Evolutionary conservation across 495 filamentous ascomycete genomes (phyloP).

Genomic region (Daldinia childiae): DNA sequence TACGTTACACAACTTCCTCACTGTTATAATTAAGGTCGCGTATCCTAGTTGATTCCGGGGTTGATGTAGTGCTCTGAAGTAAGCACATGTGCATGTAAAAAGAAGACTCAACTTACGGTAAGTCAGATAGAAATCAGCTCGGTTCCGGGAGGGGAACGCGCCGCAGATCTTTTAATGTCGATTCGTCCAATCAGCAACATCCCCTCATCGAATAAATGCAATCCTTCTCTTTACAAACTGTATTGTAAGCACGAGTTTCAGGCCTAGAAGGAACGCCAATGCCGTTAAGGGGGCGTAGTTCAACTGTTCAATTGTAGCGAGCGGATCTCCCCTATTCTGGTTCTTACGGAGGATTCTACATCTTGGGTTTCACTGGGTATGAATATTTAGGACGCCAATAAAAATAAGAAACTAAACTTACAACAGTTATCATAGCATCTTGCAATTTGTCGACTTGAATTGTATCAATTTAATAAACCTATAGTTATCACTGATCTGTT

Average conservation of each 20-base stretch:
- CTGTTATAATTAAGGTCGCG: slow-evolving; percentile 6
- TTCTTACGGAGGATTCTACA: slow-evolving; percentile 24
- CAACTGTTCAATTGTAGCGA: slow-evolving; percentile 20
- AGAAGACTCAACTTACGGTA: not conserved
- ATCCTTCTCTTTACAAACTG: slow-evolving; percentile 29
- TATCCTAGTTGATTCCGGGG: slow-evolving; percentile 22
- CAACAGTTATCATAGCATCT: slow-evolving; percentile 15
- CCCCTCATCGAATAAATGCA: slow-evolving; percentile 7
- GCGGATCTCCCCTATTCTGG: slow-evolving; percentile 19
- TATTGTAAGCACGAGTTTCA: slow-evolving; percentile 32
- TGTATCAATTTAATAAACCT: slow-evolving; percentile 10
- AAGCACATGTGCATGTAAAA: slow-evolving; percentile 9
- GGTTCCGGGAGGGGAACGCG: slow-evolving; percentile 19
- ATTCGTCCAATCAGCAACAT: slow-evolving; percentile 23
- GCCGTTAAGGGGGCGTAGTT: slow-evolving; percentile 26
- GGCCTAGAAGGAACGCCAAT: slow-evolving; percentile 26
- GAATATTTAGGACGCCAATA: slow-evolving; percentile 14
- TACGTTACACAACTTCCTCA: slow-evolving; percentile 17
- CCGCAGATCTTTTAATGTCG: slow-evolving; percentile 26
- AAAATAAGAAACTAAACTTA: slow-evolving; percentile 24
- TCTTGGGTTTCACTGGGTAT: slow-evolving; percentile 16
- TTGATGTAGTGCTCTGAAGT: slow-evolving; percentile 11
- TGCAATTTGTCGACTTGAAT: slow-evolving; percentile 7
- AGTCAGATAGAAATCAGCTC: slow-evolving; percentile 14
- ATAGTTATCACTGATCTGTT: slow-evolving; percentile 9